phyloP scores from a whole-genome alignment of 371 early-diverging fungal species.

The Conidiobolus incongruus region DNA sequence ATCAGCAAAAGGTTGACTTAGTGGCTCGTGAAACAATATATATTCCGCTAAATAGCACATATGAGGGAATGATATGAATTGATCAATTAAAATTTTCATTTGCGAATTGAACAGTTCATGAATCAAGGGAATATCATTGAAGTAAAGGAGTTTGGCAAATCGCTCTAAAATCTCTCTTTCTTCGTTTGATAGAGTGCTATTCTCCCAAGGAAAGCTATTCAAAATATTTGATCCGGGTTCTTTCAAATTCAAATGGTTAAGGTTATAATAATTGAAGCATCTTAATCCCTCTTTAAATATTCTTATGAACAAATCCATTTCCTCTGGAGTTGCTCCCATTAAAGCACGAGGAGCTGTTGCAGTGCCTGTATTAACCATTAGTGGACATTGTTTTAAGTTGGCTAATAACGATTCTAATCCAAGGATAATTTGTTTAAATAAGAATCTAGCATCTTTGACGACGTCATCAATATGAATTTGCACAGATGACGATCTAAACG shows the following conservation, averaged over 20 bases:
- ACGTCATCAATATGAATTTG: slow-evolving; percentile 41
- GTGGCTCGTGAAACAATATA: slow-evolving; percentile 57
- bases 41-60: slow-evolving; percentile 73
- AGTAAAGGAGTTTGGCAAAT: slow-evolving; percentile 71
- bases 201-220: no score
- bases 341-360: neutral
- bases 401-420: neutral
- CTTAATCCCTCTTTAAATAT: slow-evolving; percentile 67
- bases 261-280: slow-evolving; percentile 68
- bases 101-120: slow-evolving; percentile 86
- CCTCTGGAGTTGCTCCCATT: neutral
- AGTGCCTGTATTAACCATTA: neutral
- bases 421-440: neutral
- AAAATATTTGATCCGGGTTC: no score
- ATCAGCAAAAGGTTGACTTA: slow-evolving; percentile 56
- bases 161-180: slow-evolving; percentile 82
- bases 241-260: slow-evolving; percentile 15
- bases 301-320: slow-evolving; percentile 15
- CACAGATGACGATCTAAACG: slow-evolving; percentile 33
- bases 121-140: slow-evolving; percentile 75
- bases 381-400: neutral
- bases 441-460: slow-evolving; percentile 29
- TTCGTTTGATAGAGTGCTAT: slow-evolving; percentile 19
- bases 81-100: slow-evolving; percentile 64
- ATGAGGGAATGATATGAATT: slow-evolving; percentile 53